Percentiles rank a stretch among this genome's conserved stretches.
Conservation (phyloP, 192 early-diverging fungal genomes). For the Backusella westeae region DNA sequence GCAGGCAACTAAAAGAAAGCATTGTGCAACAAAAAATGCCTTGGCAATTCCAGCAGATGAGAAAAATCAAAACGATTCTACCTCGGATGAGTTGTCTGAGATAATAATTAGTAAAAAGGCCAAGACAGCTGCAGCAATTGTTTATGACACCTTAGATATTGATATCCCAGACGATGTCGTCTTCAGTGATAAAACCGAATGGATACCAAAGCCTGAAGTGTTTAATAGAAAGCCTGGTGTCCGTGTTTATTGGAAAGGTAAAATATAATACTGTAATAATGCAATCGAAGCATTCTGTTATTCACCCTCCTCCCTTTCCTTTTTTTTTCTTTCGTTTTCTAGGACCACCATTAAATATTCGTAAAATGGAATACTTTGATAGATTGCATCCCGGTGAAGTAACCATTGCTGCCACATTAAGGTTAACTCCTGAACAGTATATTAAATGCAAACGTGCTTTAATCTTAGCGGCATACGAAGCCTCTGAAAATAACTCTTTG, state of each 20-base stretch:
- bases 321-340: neutral
- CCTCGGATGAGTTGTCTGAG: neutral
- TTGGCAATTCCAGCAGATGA: neutral
- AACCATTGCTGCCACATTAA: slow-evolving; percentile 54
- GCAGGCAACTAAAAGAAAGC: neutral
- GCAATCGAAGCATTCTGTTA: neutral
- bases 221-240: slow-evolving; percentile 27
- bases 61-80: neutral
- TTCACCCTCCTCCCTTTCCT: neutral
- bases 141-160: slow-evolving; percentile 24
- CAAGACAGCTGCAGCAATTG: slow-evolving; percentile 25
- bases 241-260: slow-evolving; percentile 39
- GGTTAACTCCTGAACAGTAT: slow-evolving; percentile 72
- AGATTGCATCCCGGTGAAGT: slow-evolving; percentile 29
- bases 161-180: neutral
- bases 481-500: slow-evolving; percentile 9
- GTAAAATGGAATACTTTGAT: slow-evolving; percentile 26
- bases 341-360: slow-evolving; percentile 32
- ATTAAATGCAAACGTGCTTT: slow-evolving; percentile 71
- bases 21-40: slow-evolving; percentile 9
- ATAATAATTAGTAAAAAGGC: slow-evolving; percentile 20
- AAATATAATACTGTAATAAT: neutral
- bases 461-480: slow-evolving; percentile 47
- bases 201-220: slow-evolving; percentile 25
- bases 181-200: slow-evolving; percentile 16